Base-by-base conservation (phyloP, 768 basidiomycete species). In the Leucosporidium yakuticum region DNA sequence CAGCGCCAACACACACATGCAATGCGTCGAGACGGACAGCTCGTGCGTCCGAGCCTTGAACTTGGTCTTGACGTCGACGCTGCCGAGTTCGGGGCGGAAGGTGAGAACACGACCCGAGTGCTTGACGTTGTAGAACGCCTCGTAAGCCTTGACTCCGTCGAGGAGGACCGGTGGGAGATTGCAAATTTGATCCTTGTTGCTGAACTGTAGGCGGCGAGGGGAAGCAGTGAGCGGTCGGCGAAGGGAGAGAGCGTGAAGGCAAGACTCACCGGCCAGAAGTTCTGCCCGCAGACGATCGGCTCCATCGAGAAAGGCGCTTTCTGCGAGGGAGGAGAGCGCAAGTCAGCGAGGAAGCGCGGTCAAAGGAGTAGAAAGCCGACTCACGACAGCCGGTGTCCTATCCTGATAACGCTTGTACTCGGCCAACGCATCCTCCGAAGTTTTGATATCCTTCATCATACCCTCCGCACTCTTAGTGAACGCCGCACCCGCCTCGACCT, bases 401-500 rank as follows among this genome's bases (percentile, higher is more conserved):
- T 75, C 81, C 32, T 92, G 78, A 77, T 80, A 77, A 20, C 78
- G 77, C 84, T 84, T 84, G 77, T 92, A 99, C 7, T 84, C 85
- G 47, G 84, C 81, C 83, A 88, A 89, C 21, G 86, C 86, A 64
- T 99, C 96, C 25, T 81, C 79, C 8, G 91, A 95, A 34, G 94
- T 78, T 75, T 86, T 90, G 86, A 99, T 93, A 77, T 98, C 95
- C 72, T 91, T 84, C 85, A 99, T 96, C 95, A 99, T 99, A 66
- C 94, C 94, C 79, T 99, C 94, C 75, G 98, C 82, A 78, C 94
- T 94, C 79, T 95, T 91, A 1, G 96, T 98, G 79, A 98, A 99
- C 77, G 95, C 91, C 74, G 87, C 88, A 11, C 95, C 95, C 75
- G 90, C 94, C 80, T 98, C 95, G 31, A 95, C 84, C 80, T 97